Percentiles rank a stretch among this genome's conserved stretches.
These are phyloP conservation scores for Alternaria burnsii DNA, from an alignment of 2,329 filamentous ascomycete species.

Conservation along the genomic window DNA sequence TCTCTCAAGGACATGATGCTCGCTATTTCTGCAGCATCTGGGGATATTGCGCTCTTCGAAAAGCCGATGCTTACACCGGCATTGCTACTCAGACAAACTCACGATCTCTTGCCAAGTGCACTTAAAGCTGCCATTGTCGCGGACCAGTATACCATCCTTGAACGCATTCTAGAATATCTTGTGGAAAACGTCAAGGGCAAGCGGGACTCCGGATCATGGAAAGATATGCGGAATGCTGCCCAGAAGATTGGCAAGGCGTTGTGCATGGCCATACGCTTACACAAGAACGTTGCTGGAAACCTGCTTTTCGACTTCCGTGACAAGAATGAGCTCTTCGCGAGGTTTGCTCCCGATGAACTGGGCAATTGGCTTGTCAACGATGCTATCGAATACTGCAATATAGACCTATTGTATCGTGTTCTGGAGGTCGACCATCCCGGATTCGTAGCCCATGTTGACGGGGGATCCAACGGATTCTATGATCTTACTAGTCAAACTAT, in stretches of 20 bases:
- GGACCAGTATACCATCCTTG: background rate
- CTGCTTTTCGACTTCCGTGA: background rate
- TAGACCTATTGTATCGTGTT: background rate
- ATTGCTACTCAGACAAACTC: background rate
- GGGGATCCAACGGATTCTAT: background rate
- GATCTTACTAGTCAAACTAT: background rate
- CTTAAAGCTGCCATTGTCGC: background rate
- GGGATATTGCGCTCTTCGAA: background rate
- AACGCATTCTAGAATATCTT: background rate
- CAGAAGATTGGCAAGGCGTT: background rate
- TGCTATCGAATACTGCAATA: background rate
- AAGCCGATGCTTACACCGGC: background rate
- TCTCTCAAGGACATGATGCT: background rate
- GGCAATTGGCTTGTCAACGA: background rate
- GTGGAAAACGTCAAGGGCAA: background rate
- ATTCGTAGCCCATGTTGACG: background rate
- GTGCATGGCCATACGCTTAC: background rate
- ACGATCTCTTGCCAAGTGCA: background rate
- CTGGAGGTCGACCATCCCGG: background rate
- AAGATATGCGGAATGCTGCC: background rate
- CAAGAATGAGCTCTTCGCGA: background rate
- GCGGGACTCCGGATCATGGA: background rate
- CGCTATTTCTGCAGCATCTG: background rate
- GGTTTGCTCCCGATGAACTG: background rate
- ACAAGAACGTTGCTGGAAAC: background rate